A percentile compares a stretch with the other conserved stretches of the same genome.
Conservation (phyloP, 805 yeast genomes). For the Saccharomycopsis olivae region DNA sequence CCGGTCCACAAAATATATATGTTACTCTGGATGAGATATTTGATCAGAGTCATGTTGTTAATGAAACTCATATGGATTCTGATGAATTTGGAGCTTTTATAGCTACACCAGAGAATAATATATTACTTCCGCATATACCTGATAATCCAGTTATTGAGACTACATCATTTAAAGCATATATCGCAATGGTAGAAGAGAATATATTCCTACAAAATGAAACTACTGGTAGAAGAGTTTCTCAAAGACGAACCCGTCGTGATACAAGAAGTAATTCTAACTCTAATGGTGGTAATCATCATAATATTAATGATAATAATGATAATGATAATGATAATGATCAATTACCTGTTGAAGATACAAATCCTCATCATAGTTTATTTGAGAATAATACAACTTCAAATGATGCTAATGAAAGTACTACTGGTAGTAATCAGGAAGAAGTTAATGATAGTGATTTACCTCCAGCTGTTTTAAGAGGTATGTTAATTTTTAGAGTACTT, state of each 20-base stretch:
- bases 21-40: slow-evolving; percentile 8
- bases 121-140: slow-evolving; percentile 12
- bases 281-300: not conserved
- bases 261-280: not conserved
- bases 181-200: slow-evolving; percentile 16
- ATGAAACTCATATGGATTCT: not conserved
- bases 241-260: slow-evolving; percentile 8
- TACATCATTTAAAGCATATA: slow-evolving; percentile 14
- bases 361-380: slow-evolving; percentile 1
- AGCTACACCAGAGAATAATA: slow-evolving; percentile 10
- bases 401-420: not conserved
- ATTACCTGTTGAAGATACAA: slow-evolving; percentile 2
- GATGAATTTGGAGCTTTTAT: no score
- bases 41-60: not conserved
- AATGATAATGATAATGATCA: slow-evolving; percentile 1
- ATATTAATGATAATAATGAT: no score
- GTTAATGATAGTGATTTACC: slow-evolving; percentile 26
- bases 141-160: slow-evolving; percentile 18
- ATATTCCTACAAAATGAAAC: slow-evolving; percentile 18
- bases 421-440: not conserved
- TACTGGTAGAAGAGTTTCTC: slow-evolving; percentile 6
- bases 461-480: slow-evolving; percentile 76
- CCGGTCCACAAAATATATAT: slow-evolving; percentile 8
- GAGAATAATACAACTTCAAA: not conserved
- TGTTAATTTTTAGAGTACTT: slow-evolving; percentile 54